Percentiles rank a stretch among this genome's conserved stretches.
Evolutionary conservation across 2,329 filamentous ascomycete species (phyloP).

Genomic region (Hirsutella rhossiliensis): DNA sequence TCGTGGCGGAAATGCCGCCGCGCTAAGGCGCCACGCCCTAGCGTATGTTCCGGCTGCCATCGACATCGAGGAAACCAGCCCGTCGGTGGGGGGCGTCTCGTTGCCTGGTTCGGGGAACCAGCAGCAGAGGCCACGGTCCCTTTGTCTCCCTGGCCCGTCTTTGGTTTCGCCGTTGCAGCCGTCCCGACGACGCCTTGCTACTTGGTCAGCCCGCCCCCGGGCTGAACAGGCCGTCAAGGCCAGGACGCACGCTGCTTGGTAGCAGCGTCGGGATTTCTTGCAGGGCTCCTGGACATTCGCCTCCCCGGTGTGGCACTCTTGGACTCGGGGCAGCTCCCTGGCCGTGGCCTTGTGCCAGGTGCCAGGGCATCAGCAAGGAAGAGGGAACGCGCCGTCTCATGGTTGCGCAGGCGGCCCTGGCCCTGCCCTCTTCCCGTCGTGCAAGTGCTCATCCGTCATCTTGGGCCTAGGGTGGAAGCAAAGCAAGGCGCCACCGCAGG

Average conservation of each 20-base stretch:
- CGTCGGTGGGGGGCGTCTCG: background rate
- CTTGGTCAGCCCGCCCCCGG: too few relatives aligned
- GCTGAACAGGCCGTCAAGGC: too few relatives aligned
- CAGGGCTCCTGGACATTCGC: too few relatives aligned
- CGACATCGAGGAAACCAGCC: background rate
- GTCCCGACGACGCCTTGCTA: too few relatives aligned
- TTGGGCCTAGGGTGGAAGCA: conserved; percentile 2
- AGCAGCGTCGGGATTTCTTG: too few relatives aligned
- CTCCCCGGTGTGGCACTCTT: too few relatives aligned
- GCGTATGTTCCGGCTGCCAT: background rate
- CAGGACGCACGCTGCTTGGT: too few relatives aligned
- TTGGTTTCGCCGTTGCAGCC: too few relatives aligned
- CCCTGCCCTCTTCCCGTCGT: background rate
- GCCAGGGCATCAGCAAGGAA: background rate
- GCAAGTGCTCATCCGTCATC: conserved; percentile 3
- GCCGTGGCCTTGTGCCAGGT: background rate
- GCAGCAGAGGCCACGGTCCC: background rate
- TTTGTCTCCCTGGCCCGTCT: too few relatives aligned
- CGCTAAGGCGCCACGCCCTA: background rate
- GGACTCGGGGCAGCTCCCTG: too few relatives aligned
- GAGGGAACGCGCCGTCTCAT: background rate
- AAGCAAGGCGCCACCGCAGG: conserved; percentile 3
- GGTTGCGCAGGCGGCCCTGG: background rate
- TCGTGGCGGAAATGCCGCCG: background rate
- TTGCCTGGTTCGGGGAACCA: background rate